phyloP scores from a whole-genome alignment of 192 early-diverging fungal genomes.

The Umbelopsis sp. region DNA sequence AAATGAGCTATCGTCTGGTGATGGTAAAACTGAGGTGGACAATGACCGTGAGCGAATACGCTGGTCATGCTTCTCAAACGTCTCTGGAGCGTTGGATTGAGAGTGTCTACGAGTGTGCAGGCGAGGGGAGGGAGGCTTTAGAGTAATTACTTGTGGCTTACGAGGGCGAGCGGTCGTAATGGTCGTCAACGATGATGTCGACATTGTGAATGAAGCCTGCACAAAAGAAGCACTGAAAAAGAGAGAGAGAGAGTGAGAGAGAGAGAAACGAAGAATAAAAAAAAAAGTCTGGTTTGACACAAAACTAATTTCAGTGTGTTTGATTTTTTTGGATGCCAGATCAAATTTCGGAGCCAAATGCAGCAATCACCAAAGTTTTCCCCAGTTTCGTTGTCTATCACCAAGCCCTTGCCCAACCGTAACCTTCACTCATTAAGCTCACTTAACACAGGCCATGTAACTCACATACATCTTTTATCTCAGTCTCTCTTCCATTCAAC shows the following conservation, averaged over 20 bases:
- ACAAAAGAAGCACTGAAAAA: too few species aligned
- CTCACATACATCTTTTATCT: too few species aligned
- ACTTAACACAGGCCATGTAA: too few species aligned
- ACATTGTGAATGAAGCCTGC: conserved; percentile 3
- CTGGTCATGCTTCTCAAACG: background rate
- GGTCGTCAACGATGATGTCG: conserved; percentile 3
- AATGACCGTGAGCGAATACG: background rate
- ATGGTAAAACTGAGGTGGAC: background rate
- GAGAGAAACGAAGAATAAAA: background rate
- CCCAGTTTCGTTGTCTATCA: background rate
- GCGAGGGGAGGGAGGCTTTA: conserved; percentile 4
- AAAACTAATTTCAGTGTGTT: background rate
- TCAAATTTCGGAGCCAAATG: conserved; percentile 15
- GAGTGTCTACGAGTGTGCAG: conserved; percentile 16
- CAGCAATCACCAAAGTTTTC: background rate
- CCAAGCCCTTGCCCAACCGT: background rate
- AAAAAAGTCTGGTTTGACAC: background rate
- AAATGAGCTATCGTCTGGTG: conserved; percentile 30
- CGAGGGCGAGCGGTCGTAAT: conserved; percentile 1
- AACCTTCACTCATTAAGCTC: too few species aligned
- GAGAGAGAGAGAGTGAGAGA: background rate
- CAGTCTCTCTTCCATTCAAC: too few species aligned
- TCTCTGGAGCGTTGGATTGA: background rate
- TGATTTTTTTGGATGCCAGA: background rate
- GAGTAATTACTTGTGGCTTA: background rate